phyloP scores from a whole-genome alignment of 352 stramenopile genomes.

The Saprolegnia parasitica region DNA sequence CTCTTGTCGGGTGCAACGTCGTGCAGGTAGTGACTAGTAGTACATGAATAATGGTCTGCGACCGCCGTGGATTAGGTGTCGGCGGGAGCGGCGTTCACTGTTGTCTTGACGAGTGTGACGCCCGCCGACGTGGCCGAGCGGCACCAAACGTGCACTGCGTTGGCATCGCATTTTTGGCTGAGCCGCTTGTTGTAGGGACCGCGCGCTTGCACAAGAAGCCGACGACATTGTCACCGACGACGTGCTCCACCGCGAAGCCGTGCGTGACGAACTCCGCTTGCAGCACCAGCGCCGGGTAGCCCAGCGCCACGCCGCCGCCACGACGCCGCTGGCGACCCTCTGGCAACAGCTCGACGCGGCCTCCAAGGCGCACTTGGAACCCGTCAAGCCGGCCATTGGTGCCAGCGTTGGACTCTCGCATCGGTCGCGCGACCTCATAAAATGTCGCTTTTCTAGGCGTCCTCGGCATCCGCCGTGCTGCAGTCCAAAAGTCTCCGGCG shows the following conservation, averaged over 20 bases:
- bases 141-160: background rate
- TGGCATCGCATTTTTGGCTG: background rate
- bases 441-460: too few species aligned
- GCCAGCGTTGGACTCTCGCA: too few species aligned
- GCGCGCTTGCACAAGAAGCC: background rate
- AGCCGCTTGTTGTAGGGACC: background rate
- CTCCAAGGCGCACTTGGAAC: background rate
- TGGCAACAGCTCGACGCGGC: background rate
- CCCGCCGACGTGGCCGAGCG: background rate
- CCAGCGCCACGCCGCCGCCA: slow-evolving; percentile 8
- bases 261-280: background rate
- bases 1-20: slow-evolving; percentile 50
- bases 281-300: background rate
- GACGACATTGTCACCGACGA: background rate
- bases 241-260: background rate
- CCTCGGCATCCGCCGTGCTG: background rate
- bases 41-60: background rate
- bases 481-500: slow-evolving; percentile 11
- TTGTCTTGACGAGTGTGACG: slow-evolving; percentile 16
- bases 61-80: slow-evolving; percentile 4
- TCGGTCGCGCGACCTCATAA: background rate
- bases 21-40: slow-evolving; percentile 33
- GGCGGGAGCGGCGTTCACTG: slow-evolving; percentile 21
- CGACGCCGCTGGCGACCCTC: background rate
- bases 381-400: background rate